Percentiles rank a stretch among this genome's conserved stretches.
These are phyloP conservation scores for Scenedesmus sp. DNA, from an alignment of 163 green algal species.

Conservation along the genomic window DNA sequence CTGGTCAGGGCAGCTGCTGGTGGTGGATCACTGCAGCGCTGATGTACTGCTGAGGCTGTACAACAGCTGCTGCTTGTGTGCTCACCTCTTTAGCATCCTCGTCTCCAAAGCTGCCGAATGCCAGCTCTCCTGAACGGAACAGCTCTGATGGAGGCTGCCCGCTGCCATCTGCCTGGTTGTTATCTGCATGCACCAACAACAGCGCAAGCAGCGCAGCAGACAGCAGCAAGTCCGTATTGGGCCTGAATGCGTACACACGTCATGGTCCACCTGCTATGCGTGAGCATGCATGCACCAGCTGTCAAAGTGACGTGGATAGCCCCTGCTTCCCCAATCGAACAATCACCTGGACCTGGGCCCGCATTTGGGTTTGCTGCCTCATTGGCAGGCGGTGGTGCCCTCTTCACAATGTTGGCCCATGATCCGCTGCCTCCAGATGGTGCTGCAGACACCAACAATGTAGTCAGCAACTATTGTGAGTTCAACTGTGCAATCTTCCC, in stretches of 20 bases:
- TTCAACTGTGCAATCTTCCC: neutral
- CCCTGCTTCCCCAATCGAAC: neutral
- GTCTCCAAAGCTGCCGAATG: conserved; percentile 46
- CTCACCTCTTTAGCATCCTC: conserved; percentile 27
- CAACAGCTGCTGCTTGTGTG: neutral
- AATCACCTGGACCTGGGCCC: conserved; percentile 6
- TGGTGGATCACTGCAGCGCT: neutral
- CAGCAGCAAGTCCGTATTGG: neutral
- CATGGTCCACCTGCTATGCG: neutral
- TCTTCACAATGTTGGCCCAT: conserved; percentile 57
- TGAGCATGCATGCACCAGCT: conserved; percentile 2
- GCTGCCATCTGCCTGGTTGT: conserved; percentile 28
- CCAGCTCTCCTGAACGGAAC: conserved; percentile 47
- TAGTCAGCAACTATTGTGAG: neutral
- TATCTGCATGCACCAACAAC: conserved; percentile 7
- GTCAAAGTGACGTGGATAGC: neutral
- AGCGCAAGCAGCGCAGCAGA: neutral
- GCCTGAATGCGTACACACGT: neutral
- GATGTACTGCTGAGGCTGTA: neutral
- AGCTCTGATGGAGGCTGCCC: conserved; percentile 39
- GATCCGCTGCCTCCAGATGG: conserved; percentile 26
- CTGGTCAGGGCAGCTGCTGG: neutral
- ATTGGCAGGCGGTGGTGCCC: conserved; percentile 3
- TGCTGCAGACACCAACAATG: neutral
- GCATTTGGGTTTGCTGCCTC: conserved; percentile 7